Conservation (phyloP, 2,329 filamentous ascomycete genomes). For the Periconia digitata region DNA sequence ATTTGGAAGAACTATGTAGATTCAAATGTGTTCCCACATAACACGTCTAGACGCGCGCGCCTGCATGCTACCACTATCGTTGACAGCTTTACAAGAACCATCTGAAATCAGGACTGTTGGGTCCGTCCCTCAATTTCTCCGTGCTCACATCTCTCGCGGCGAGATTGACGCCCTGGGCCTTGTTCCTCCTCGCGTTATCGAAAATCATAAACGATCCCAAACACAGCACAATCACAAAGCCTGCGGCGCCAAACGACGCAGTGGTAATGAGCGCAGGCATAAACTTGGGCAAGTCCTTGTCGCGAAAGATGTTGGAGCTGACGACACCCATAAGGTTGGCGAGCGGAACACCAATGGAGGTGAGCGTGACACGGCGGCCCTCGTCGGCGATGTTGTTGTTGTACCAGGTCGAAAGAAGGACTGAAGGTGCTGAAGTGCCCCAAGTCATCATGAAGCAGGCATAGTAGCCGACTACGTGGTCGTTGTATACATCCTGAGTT, state of each 20-base stretch:
- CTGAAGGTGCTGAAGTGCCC: slow-evolving; percentile 74
- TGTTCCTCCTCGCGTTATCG: slow-evolving; percentile 65
- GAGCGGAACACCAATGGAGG: slow-evolving; percentile 70
- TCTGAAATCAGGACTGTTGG: slow-evolving; percentile 46
- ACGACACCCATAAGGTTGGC: slow-evolving; percentile 78
- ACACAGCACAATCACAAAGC: slow-evolving; percentile 56
- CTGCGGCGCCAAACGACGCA: slow-evolving; percentile 63
- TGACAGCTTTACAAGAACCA: slow-evolving; percentile 41
- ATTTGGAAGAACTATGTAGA: no score
- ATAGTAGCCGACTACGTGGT: slow-evolving; percentile 71
- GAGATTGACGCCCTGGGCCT: slow-evolving; percentile 56
- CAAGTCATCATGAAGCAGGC: slow-evolving; percentile 82
- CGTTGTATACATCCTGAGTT: slow-evolving; percentile 62
- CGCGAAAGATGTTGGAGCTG: slow-evolving; percentile 66
- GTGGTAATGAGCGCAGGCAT: slow-evolving; percentile 66
- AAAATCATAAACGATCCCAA: slow-evolving; percentile 65
- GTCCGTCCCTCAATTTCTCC: slow-evolving; percentile 49
- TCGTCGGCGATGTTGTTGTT: slow-evolving; percentile 84
- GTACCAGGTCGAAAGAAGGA: slow-evolving; percentile 70
- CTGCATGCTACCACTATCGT: neutral
- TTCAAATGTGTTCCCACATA: no score
- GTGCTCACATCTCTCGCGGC: slow-evolving; percentile 54
- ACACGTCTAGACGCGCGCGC: neutral
- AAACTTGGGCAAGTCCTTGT: slow-evolving; percentile 66
- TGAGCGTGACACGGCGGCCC: slow-evolving; percentile 69